phyloP scores from a whole-genome alignment of 345 rosid species.

The Aurinia saxatilis region DNA sequence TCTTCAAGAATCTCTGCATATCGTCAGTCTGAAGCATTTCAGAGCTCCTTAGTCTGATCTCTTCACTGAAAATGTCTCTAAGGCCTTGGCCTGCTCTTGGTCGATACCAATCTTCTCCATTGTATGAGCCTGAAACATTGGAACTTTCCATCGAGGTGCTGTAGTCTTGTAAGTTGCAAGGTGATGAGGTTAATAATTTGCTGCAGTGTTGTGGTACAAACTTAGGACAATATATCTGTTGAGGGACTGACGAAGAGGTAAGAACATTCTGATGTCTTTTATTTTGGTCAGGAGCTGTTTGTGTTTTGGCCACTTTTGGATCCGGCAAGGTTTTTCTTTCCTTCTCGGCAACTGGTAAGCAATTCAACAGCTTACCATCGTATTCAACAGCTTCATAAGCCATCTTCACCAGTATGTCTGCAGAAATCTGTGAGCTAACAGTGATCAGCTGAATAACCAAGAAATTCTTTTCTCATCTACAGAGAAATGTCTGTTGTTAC shows the following conservation, averaged over 20 bases:
- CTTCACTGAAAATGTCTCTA: conserved; percentile 65
- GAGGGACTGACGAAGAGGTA: conserved; percentile 38
- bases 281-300: conserved; percentile 17
- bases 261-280: conserved; percentile 35
- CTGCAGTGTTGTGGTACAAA: conserved; percentile 36
- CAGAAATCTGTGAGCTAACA: conserved; percentile 52
- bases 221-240: conserved; percentile 50
- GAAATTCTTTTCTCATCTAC: background rate
- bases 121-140: conserved; percentile 29
- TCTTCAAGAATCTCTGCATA: conserved; percentile 78
- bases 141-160: conserved; percentile 44
- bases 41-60: conserved; percentile 64
- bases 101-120: conserved; percentile 58
- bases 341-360: conserved; percentile 37
- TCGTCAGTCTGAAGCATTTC: conserved; percentile 87
- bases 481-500: conserved; percentile 25
- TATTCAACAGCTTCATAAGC: conserved; percentile 84
- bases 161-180: conserved; percentile 37
- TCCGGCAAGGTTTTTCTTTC: conserved; percentile 28
- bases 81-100: conserved; percentile 41
- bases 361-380: conserved; percentile 63
- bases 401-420: conserved; percentile 70
- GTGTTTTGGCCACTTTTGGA: conserved; percentile 2
- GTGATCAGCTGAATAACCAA: background rate
- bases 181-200: conserved; percentile 31